Conservation (phyloP, 192 early-diverging fungal genomes). For the Obelidium mucronatum region DNA sequence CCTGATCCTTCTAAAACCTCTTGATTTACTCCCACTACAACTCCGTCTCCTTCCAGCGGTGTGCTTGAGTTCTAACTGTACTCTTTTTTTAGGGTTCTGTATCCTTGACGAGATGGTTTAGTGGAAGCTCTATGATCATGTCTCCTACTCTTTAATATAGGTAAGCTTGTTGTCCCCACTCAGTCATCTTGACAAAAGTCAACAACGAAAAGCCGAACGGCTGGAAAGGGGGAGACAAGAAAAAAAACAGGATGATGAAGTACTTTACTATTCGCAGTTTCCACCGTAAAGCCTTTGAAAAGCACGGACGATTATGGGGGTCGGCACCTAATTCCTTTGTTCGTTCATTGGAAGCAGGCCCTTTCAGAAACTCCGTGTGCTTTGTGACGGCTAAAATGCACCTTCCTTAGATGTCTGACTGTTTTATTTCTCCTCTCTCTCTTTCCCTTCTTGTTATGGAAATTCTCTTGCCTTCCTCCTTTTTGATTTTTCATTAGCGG, state of each 20-base stretch:
- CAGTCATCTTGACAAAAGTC: too few species aligned
- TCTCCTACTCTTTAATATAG: too few species aligned
- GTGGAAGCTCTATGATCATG: too few species aligned
- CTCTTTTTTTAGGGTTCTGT: background rate
- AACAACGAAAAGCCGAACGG: too few species aligned
- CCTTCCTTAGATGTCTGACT: conserved; percentile 40
- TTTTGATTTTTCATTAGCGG: too few species aligned
- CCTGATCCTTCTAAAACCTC: conserved; percentile 24
- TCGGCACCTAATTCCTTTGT: background rate
- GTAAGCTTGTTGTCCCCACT: too few species aligned
- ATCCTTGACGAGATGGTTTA: background rate
- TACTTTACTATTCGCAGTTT: conserved; percentile 34
- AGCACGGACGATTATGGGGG: conserved; percentile 1
- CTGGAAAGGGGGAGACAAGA: background rate
- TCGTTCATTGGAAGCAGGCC: background rate
- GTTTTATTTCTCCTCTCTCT: conserved; percentile 4
- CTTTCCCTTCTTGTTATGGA: background rate
- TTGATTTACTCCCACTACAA: background rate
- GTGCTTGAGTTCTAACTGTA: too few species aligned
- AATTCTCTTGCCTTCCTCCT: too few species aligned
- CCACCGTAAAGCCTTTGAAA: conserved; percentile 30
- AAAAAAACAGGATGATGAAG: conserved; percentile 24
- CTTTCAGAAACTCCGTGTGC: conserved; percentile 10
- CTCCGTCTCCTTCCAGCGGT: too few species aligned
- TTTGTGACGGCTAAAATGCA: conserved; percentile 35